Evolutionary conservation across 768 basidiomycete species (phyloP).

Genomic region (Russula sp.): DNA sequence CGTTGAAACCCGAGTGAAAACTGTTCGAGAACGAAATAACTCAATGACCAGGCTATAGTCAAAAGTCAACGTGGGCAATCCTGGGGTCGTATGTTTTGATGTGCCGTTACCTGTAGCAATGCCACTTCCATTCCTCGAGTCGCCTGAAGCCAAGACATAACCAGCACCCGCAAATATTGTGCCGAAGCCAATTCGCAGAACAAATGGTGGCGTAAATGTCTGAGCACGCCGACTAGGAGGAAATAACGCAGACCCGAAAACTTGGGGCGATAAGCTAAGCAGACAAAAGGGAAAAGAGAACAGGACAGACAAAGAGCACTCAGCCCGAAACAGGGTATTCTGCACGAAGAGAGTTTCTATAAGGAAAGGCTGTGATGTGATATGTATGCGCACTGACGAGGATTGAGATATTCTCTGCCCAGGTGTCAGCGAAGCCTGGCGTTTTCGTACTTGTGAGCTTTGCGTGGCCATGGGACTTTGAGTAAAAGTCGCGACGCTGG

Average conservation of each 20-base stretch:
- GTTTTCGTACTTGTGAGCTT: neutral
- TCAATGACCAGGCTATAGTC: constrained; percentile 40
- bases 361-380: neutral
- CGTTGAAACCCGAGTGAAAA: constrained; percentile 27
- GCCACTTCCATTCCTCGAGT: constrained; percentile 40
- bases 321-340: constrained; percentile 30
- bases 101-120: constrained; percentile 34
- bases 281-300: neutral
- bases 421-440: neutral
- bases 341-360: neutral
- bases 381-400: constrained; percentile 17
- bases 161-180: constrained; percentile 41
- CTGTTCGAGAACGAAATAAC: constrained; percentile 38
- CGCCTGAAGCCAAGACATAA: constrained; percentile 37
- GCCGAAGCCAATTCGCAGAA: constrained; percentile 40
- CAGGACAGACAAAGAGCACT: constrained; percentile 33
- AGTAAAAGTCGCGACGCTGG: neutral
- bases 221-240: constrained; percentile 32
- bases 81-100: neutral
- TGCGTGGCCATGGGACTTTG: neutral
- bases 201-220: constrained; percentile 37
- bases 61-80: neutral
- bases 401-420: constrained; percentile 22
- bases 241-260: constrained; percentile 34
- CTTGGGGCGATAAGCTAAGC: constrained; percentile 25